These are phyloP conservation scores for Pezicula rhizophila DNA, from an alignment of 2,329 filamentous ascomycete genomes.

Conservation along the genomic window DNA sequence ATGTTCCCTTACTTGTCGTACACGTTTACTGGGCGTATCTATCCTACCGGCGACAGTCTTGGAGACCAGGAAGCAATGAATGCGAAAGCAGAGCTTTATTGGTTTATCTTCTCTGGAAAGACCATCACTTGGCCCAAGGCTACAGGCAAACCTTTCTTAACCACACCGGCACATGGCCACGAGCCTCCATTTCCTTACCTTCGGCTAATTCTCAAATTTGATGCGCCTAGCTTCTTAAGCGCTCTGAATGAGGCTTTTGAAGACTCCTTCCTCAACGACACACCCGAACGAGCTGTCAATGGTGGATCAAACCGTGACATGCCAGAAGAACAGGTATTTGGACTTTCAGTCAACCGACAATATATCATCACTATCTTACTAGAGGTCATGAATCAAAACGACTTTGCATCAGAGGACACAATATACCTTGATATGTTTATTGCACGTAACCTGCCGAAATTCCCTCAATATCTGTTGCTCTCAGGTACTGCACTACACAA, in stretches of 20 bases:
- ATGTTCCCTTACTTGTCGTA: slow-evolving; percentile 95
- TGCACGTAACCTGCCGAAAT: slow-evolving; percentile 90
- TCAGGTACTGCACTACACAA: slow-evolving; percentile 79
- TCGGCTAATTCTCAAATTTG: slow-evolving; percentile 76
- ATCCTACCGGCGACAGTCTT: slow-evolving; percentile 76
- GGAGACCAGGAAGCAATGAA: slow-evolving; percentile 63
- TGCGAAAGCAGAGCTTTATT: slow-evolving; percentile 86
- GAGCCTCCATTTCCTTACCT: slow-evolving; percentile 83
- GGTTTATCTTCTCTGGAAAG: slow-evolving; percentile 86
- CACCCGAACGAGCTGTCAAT: slow-evolving; percentile 55
- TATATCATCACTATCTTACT: slow-evolving; percentile 87
- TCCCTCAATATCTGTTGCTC: slow-evolving; percentile 88
- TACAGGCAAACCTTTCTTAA: slow-evolving; percentile 53
- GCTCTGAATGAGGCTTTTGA: slow-evolving; percentile 97
- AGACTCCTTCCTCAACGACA: slow-evolving; percentile 84
- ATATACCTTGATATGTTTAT: slow-evolving; percentile 99
- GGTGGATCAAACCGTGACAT: slow-evolving; percentile 43
- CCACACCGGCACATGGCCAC: slow-evolving; percentile 45
- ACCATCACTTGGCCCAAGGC: slow-evolving; percentile 68
- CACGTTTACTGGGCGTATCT: slow-evolving; percentile 80
- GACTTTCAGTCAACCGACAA: slow-evolving; percentile 76
- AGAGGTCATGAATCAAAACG: slow-evolving; percentile 75
- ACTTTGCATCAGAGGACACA: slow-evolving; percentile 74
- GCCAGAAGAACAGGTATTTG: slow-evolving; percentile 60
- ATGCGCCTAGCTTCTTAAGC: slow-evolving; percentile 87